Evolutionary conservation across 257 asterid genomes (phyloP).

Genomic region (Ballota nigra): DNA sequence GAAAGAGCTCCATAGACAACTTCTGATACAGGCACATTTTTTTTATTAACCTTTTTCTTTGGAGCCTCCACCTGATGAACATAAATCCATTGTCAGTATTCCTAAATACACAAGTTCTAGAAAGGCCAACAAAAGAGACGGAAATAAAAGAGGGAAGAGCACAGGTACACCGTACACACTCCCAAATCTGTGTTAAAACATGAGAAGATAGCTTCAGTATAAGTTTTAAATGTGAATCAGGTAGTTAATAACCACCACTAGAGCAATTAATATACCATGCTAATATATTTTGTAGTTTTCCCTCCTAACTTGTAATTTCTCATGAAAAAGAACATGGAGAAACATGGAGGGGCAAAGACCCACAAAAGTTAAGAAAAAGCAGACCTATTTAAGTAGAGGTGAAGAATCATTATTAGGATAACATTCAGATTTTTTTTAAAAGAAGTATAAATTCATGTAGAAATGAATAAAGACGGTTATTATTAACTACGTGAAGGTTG

Average conservation of each 20-base stretch:
- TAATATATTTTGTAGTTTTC: not conserved
- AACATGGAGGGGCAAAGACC: not conserved
- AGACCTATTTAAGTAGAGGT: not conserved
- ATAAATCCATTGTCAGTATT: slow-evolving; percentile 1
- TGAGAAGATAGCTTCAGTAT: not conserved
- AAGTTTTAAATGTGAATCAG: not conserved
- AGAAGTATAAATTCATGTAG: not conserved
- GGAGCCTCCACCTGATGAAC: slow-evolving; percentile 58
- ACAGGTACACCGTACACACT: not conserved
- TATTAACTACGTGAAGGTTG: not conserved
- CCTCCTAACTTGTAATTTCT: not conserved
- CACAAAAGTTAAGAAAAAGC: not conserved
- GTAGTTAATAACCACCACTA: not conserved
- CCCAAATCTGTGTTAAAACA: not conserved
- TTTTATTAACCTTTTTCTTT: slow-evolving; percentile 85
- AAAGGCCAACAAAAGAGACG: not conserved
- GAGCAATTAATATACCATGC: not conserved
- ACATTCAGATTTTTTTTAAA: slow-evolving; percentile 12
- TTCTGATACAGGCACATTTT: slow-evolving; percentile 70
- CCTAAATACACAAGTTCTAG: not conserved
- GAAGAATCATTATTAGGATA: not conserved
- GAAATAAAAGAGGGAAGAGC: not conserved
- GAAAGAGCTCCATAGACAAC: slow-evolving; percentile 70
- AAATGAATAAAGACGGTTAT: not conserved
- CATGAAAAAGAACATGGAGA: not conserved